Conservation (phyloP, 768 basidiomycete genomes). For the Psilocybe azurescens region DNA sequence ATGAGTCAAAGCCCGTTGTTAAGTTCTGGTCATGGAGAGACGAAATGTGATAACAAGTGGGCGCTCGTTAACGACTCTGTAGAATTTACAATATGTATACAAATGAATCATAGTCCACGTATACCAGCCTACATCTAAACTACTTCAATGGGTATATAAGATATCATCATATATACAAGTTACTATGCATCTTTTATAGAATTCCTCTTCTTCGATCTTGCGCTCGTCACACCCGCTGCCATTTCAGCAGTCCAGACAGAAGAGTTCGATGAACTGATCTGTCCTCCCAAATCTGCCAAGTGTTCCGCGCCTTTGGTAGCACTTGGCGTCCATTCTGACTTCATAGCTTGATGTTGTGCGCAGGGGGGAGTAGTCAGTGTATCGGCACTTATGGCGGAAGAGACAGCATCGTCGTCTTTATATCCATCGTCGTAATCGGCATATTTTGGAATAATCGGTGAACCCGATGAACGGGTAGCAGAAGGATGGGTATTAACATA, state of each 20-base stretch:
- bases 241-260: background rate
- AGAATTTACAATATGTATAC: no score
- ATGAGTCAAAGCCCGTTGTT: no score
- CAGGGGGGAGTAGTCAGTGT: conserved; percentile 38
- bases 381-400: conserved; percentile 33
- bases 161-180: no score
- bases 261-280: background rate
- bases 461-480: conserved; percentile 7
- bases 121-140: no score
- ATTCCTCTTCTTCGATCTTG: no score
- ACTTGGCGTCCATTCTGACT: conserved; percentile 14
- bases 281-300: no score
- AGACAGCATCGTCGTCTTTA: conserved; percentile 34
- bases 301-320: background rate
- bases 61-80: no score
- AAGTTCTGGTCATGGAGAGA: no score
- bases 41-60: no score
- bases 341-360: conserved; percentile 5
- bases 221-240: background rate
- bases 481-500: conserved; percentile 10
- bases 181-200: no score
- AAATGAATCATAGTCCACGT: no score
- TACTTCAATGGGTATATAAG: no score
- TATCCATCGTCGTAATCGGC: conserved; percentile 5
- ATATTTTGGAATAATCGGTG: background rate